Conservation (phyloP, 176 grass and related monocot genomes). For the Rhynchospora breviuscula region DNA sequence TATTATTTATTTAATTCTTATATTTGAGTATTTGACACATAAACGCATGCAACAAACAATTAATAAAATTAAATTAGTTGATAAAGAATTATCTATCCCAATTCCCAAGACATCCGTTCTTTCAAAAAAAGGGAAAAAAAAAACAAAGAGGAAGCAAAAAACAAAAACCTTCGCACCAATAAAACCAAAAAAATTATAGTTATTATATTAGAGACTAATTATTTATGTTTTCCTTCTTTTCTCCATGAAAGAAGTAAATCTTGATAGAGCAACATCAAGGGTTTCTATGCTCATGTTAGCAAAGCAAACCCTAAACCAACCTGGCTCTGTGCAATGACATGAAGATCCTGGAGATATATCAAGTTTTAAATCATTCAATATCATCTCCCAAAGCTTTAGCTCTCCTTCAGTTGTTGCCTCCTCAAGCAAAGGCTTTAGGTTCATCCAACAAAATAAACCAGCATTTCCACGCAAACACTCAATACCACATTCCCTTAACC, state of each 20-base stretch:
- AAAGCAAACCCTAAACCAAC: constrained; percentile 95
- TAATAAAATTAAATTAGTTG: not conserved
- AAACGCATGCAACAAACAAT: not conserved
- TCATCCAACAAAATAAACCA: constrained; percentile 89
- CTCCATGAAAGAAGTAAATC: constrained; percentile 57
- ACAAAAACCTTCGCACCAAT: not conserved
- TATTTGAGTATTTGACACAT: too few species aligned
- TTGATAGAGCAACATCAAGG: constrained; percentile 57
- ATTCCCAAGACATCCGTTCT: too few species aligned
- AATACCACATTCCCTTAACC: constrained; percentile 46
- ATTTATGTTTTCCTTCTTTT: constrained; percentile 28
- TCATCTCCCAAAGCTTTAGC: constrained; percentile 53
- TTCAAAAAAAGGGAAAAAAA: too few species aligned
- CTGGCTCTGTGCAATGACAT: constrained; percentile 76
- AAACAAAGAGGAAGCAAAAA: not conserved
- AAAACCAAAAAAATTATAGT: not conserved
- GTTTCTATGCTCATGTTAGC: constrained; percentile 78
- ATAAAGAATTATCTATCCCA: too few species aligned
- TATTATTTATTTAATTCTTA: too few species aligned
- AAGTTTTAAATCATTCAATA: constrained; percentile 57
- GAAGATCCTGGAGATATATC: constrained; percentile 84
- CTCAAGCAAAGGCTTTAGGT: constrained; percentile 46
- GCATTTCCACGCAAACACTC: constrained; percentile 63
- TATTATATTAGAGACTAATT: not conserved
- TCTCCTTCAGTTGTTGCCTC: constrained; percentile 38